Evolutionary conservation across 2,329 filamentous ascomycete genomes (phyloP), one percentile per base, ranked within the genome.

Genomic region (Penicillium decumbens): DNA sequence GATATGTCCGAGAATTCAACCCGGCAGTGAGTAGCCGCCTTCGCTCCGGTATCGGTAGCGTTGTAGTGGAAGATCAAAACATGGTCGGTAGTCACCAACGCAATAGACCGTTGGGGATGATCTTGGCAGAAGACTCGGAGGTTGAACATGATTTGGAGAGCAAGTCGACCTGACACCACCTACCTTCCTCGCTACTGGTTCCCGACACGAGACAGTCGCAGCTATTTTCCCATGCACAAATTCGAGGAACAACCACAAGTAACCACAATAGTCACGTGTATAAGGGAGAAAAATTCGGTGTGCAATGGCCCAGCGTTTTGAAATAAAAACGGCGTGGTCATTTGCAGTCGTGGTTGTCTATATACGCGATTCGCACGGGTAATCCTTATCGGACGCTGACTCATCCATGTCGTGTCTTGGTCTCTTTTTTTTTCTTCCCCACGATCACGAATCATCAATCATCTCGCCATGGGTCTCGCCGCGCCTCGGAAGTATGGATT

Each of bases 121-220:
- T 96, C 90, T 74, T 87, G 87, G 69, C 95, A 84, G 63, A 93
- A 81, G 53, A 95, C 83, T 63, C 86, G 85, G 72, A 89, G 86
- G 49, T 60, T 65, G 49, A 85, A 81, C 75, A 79, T 80, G 52
- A 54, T 44, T 42, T 35, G 30, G 24, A 37, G 43, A 29, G 24
- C 23, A 27, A 30, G 33, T 33, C 15, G 32, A 37, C 35, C 24
- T 23, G 23, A 41, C 39, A 23, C 29, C n/a, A 47, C 38, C 39
- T 45, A 45, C 33, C 38, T 41, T 43, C 35, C 25, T 23, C 23
- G 33, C 41, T 43, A 12, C 37, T 41, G 37, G 30, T 51, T 42
- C 35, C 33, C 20, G 40, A 48, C 41, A 25, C 23, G 25, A 43
- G 10, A 23, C 4, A 29, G 20, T 15, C 28, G 33, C 30, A n/a